Evolutionary conservation across 163 green algal genomes (phyloP).

Genomic region (Chlorella variabilis): DNA sequence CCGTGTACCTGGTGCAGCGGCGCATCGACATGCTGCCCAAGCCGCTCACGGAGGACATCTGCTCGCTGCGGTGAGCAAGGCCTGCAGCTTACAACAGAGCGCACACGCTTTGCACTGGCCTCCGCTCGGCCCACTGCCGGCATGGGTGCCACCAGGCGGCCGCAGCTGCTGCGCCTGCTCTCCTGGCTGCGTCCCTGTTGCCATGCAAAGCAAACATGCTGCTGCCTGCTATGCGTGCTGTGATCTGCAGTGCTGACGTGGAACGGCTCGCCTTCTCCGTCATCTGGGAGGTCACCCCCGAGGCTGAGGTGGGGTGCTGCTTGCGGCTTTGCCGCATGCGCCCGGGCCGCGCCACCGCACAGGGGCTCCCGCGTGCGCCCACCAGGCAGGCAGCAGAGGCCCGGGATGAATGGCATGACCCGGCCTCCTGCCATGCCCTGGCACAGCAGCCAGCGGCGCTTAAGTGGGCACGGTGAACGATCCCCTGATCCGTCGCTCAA

Average conservation of each 20-base stretch:
- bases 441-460: constrained; percentile 4
- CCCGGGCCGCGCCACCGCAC: no score
- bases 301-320: constrained; percentile 46
- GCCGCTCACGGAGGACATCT: constrained; percentile 96
- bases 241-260: constrained; percentile 65
- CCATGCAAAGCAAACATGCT: no score
- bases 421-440: constrained; percentile 11
- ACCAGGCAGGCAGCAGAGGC: constrained; percentile 5
- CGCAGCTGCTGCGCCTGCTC: no score
- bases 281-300: constrained; percentile 88
- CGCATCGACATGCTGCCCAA: constrained; percentile 99
- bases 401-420: constrained; percentile 3
- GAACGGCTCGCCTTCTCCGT: constrained; percentile 95
- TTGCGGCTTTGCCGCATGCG: background rate
- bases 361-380: background rate
- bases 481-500: constrained; percentile 16
- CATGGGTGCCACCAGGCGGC: no score
- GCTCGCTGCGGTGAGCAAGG: constrained; percentile 72
- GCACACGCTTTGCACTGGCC: no score
- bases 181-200: no score
- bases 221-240: no score
- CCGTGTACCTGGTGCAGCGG: constrained; percentile 94
- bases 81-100: no score
- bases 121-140: no score
- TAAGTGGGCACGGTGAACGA: constrained; percentile 7